phyloP scores from a whole-genome alignment of 306 rosid species.

The Quercus wislizeni region DNA sequence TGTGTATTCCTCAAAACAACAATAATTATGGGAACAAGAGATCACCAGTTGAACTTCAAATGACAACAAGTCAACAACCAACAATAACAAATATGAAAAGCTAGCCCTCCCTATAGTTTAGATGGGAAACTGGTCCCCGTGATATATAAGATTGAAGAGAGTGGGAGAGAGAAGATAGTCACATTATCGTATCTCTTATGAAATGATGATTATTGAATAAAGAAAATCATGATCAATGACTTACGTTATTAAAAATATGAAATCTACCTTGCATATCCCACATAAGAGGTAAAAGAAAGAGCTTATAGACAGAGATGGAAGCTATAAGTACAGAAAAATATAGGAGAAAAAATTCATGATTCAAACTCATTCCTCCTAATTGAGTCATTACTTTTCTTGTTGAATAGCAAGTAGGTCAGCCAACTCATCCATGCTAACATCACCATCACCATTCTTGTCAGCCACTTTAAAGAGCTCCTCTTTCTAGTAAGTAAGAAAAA shows the following conservation, averaged over 20 bases:
- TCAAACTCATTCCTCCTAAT: slow-evolving; percentile 12
- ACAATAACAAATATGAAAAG: background rate
- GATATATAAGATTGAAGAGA: background rate
- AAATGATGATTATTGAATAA: background rate
- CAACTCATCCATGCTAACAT: slow-evolving; percentile 88
- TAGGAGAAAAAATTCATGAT: background rate
- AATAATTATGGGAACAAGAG: background rate
- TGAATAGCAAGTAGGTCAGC: slow-evolving; percentile 82
- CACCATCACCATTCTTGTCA: slow-evolving; percentile 85
- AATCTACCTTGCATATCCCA: background rate
- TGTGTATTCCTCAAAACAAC: background rate
- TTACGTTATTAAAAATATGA: background rate
- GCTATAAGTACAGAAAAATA: slow-evolving; percentile 5
- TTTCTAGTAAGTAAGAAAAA: slow-evolving; percentile 59
- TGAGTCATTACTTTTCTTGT: slow-evolving; percentile 74
- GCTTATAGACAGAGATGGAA: background rate
- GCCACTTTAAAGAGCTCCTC: slow-evolving; percentile 91
- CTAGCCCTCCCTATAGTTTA: background rate
- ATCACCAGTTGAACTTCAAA: background rate
- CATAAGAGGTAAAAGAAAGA: background rate
- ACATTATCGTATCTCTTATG: background rate
- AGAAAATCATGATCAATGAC: background rate
- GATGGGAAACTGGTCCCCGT: background rate
- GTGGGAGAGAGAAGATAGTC: background rate
- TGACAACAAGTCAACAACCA: background rate